A percentile compares a stretch with the other conserved stretches of the same genome.
phyloP scores from a whole-genome alignment of 164 flowering plant species.

The Piper betle region DNA sequence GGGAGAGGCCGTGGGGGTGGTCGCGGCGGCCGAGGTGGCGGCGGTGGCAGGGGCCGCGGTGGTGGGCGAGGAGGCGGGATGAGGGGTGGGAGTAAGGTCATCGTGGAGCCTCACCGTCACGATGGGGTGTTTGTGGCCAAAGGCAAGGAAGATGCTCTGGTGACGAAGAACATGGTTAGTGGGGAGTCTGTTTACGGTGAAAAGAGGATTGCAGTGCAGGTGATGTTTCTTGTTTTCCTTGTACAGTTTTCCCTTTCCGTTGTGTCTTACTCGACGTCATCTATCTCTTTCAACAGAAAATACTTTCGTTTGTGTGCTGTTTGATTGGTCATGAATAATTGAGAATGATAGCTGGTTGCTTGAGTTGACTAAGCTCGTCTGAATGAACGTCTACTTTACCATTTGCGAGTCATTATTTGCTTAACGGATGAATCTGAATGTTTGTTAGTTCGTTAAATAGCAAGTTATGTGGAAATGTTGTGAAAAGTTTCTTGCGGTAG shows the following conservation, averaged over 20 bases:
- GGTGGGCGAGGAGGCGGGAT: slow-evolving; percentile 61
- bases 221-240: slow-evolving; percentile 1
- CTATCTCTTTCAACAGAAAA: not conserved
- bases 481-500: not conserved
- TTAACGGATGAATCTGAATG: too few relatives aligned
- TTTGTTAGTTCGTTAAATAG: not conserved
- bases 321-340: too few relatives aligned
- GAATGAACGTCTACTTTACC: too few relatives aligned
- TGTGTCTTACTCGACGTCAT: not conserved
- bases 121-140: slow-evolving; percentile 83
- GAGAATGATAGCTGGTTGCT: too few relatives aligned
- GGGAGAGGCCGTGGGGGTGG: slow-evolving; percentile 22
- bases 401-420: too few relatives aligned
- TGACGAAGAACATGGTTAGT: slow-evolving; percentile 75
- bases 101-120: slow-evolving; percentile 84
- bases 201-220: slow-evolving; percentile 87
- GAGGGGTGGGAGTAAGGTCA: slow-evolving; percentile 78
- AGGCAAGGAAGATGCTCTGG: slow-evolving; percentile 92
- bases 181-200: slow-evolving; percentile 94
- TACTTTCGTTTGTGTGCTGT: not conserved
- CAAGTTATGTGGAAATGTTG: not conserved
- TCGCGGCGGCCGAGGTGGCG: slow-evolving; percentile 27
- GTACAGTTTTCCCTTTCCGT: not conserved
- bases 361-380: too few relatives aligned
- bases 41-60: slow-evolving; percentile 39